These are phyloP conservation scores for Lasiosphaeris hirsuta DNA, from an alignment of 495 filamentous ascomycete species.

Conservation along the genomic window DNA sequence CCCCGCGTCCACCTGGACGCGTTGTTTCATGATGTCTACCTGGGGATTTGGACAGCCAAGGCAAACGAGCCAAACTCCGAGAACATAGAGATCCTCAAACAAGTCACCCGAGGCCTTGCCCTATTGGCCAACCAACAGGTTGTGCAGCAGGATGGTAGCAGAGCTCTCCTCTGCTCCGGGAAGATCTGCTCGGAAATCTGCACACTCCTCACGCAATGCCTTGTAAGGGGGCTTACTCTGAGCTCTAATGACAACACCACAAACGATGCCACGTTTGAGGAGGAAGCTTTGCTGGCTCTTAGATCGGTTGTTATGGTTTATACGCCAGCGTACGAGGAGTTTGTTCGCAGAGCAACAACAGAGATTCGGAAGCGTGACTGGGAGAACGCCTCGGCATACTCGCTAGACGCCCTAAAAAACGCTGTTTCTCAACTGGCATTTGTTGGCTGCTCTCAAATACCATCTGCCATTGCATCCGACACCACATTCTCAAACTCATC, in stretches of 20 bases:
- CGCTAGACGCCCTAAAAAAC: slow-evolving; percentile 23
- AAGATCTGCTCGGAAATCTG: slow-evolving; percentile 35
- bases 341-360: slow-evolving; percentile 16
- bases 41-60: slow-evolving; percentile 37
- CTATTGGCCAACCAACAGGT: slow-evolving; percentile 34
- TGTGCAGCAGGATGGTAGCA: slow-evolving; percentile 13
- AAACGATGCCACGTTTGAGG: slow-evolving; percentile 29
- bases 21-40: slow-evolving; percentile 39
- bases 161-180: slow-evolving; percentile 29
- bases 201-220: slow-evolving; percentile 19
- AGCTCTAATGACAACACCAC: slow-evolving; percentile 30
- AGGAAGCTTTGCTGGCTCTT: slow-evolving; percentile 39
- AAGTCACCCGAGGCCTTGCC: slow-evolving; percentile 39
- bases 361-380: slow-evolving; percentile 32
- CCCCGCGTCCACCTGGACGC: slow-evolving; percentile 11
- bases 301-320: slow-evolving; percentile 36
- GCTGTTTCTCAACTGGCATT: slow-evolving; percentile 31
- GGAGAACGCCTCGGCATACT: slow-evolving; percentile 25
- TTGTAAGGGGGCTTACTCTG: slow-evolving; percentile 23
- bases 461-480: slow-evolving; percentile 11
- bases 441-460: slow-evolving; percentile 34
- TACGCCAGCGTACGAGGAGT: slow-evolving; percentile 30
- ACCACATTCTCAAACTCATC: slow-evolving; percentile 1
- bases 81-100: slow-evolving; percentile 33
- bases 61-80: slow-evolving; percentile 23